phyloP scores from a whole-genome alignment of 2,329 filamentous ascomycete species.

The Chaetomium globosum region DNA sequence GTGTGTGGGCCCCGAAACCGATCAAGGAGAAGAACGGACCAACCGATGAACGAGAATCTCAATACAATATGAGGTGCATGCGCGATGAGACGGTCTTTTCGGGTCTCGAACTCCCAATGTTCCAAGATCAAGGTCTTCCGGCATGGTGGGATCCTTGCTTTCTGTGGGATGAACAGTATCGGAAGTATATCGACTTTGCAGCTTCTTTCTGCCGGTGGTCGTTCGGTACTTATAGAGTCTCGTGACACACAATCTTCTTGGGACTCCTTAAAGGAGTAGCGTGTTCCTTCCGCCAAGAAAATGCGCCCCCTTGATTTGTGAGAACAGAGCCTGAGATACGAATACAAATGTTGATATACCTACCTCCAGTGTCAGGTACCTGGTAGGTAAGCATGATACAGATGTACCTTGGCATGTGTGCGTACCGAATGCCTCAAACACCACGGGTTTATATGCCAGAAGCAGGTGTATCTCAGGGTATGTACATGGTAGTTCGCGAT shows the following conservation, averaged over 20 bases:
- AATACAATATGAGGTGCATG: constrained; percentile 10
- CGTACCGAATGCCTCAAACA: too few relatives aligned
- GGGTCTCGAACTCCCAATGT: constrained; percentile 23
- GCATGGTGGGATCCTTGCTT: background rate
- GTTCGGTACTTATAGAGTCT: background rate
- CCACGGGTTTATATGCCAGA: too few relatives aligned
- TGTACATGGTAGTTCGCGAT: background rate
- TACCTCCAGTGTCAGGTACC: too few relatives aligned
- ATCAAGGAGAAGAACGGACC: constrained; percentile 23
- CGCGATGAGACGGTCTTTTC: constrained; percentile 24
- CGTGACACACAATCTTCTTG: background rate
- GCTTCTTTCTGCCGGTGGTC: background rate
- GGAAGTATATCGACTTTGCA: too few relatives aligned
- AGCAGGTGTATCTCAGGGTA: background rate
- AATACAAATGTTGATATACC: too few relatives aligned
- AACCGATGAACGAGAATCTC: constrained; percentile 23
- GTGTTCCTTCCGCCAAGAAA: background rate
- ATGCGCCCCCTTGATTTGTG: background rate
- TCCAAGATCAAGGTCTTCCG: constrained; percentile 21
- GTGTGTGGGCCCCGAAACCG: constrained; percentile 29
- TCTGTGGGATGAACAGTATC: background rate
- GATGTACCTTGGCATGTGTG: too few relatives aligned
- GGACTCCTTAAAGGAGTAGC: too few relatives aligned
- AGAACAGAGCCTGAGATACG: background rate
- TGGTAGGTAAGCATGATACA: too few relatives aligned